Percentiles rank a stretch among this genome's conserved stretches.
phyloP scores from a whole-genome alignment of 495 filamentous ascomycete species.

The Ramalina peruviana region DNA sequence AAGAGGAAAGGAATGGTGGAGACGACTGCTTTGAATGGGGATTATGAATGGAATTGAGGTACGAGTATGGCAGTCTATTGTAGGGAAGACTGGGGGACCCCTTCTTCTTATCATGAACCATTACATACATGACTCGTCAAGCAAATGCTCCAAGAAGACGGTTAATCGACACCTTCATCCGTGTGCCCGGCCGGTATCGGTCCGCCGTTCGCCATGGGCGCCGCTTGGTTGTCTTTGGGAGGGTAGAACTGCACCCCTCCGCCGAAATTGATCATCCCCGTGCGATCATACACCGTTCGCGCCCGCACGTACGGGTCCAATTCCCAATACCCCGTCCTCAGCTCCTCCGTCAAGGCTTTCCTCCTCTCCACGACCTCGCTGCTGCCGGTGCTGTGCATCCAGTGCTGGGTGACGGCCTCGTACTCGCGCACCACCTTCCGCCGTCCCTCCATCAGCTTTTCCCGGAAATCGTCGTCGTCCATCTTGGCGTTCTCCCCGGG shows the following conservation, averaged over 20 bases:
- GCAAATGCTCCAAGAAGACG: no score
- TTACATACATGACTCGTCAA: no score
- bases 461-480: conserved; percentile 53
- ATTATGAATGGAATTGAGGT: no score
- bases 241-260: conserved; percentile 62
- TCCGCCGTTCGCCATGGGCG: conserved; percentile 13
- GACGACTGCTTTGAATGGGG: no score
- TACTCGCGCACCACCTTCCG: conserved; percentile 44
- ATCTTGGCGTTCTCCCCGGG: conserved; percentile 57
- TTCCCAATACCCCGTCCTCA: conserved; percentile 71
- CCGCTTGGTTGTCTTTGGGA: conserved; percentile 14
- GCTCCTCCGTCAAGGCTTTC: conserved; percentile 37
- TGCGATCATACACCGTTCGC: conserved; percentile 59
- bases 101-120: no score
- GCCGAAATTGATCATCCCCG: conserved; percentile 48
- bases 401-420: conserved; percentile 49
- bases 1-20: no score
- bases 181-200: conserved; percentile 24
- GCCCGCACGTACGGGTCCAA: conserved; percentile 66
- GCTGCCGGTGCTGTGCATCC: conserved; percentile 31
- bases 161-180: conserved; percentile 22
- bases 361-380: conserved; percentile 29
- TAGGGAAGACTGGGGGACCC: no score
- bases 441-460: conserved; percentile 42
- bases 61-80: no score